Conservation (phyloP, 1,284 basidiomycete species). For the Ganoderma lingzhi region DNA sequence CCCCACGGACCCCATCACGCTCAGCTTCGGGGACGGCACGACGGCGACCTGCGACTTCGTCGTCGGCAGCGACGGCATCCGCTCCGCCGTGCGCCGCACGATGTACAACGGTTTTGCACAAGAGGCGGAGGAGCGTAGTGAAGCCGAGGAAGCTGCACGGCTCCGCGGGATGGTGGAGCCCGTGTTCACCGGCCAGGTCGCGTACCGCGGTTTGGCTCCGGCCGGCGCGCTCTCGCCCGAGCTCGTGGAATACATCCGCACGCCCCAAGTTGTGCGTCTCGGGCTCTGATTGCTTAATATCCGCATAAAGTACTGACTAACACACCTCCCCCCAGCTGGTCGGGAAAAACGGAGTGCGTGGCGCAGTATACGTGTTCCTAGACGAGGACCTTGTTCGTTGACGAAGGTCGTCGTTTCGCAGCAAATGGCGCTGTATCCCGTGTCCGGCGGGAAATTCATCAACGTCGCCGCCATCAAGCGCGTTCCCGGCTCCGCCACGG, state of each 20-base stretch:
- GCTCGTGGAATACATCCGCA: neutral
- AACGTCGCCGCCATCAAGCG: slow-evolving; percentile 37
- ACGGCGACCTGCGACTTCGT: slow-evolving; percentile 56
- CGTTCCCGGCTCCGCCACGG: slow-evolving; percentile 25
- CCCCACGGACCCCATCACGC: slow-evolving; percentile 38
- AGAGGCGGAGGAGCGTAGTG: slow-evolving; percentile 27
- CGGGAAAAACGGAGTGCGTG: slow-evolving; percentile 13
- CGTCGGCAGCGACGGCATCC: slow-evolving; percentile 58
- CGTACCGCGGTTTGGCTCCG: slow-evolving; percentile 14
- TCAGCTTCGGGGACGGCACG: slow-evolving; percentile 58
- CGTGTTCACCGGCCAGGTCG: slow-evolving; percentile 9
- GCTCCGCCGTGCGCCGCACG: slow-evolving; percentile 46
- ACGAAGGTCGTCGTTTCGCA: neutral
- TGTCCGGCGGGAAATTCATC: slow-evolving; percentile 16
- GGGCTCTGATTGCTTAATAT: neutral
- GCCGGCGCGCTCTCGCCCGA: neutral
- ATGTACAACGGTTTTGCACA: slow-evolving; percentile 29
- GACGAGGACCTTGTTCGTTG: neutral
- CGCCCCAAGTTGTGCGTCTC: neutral
- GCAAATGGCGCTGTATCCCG: slow-evolving; percentile 18
- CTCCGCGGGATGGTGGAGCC: slow-evolving; percentile 4
- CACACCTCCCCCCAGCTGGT: neutral
- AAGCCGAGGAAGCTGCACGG: slow-evolving; percentile 11
- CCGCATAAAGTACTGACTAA: neutral
- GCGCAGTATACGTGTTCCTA: too few species aligned